Evolutionary conservation across 2,329 filamentous ascomycete genomes (phyloP).

Genomic region (Neobulgaria alba): DNA sequence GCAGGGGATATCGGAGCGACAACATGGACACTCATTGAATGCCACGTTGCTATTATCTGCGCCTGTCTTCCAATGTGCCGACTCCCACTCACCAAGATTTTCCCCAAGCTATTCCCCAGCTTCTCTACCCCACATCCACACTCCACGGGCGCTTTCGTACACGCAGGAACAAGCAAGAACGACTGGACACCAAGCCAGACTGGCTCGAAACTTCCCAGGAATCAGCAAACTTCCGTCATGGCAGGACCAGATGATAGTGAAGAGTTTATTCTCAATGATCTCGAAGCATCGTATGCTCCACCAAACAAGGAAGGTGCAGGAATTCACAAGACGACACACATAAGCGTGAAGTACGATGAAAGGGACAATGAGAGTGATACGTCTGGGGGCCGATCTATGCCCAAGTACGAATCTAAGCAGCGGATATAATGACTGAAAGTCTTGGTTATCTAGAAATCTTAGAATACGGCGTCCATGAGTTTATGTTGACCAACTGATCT

Average conservation of each 20-base stretch:
- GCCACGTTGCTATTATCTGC: constrained; percentile 31
- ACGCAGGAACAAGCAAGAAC: constrained; percentile 8
- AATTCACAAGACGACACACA: neutral
- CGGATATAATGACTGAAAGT: no score
- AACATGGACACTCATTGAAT: constrained; percentile 32
- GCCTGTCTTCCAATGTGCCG: constrained; percentile 33
- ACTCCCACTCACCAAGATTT: constrained; percentile 22
- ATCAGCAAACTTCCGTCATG: neutral
- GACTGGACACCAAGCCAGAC: constrained; percentile 7
- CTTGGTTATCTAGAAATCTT: no score
- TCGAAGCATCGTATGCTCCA: neutral
- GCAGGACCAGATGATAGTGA: neutral
- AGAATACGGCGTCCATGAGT: no score
- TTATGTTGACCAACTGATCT: no score
- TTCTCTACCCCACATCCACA: neutral
- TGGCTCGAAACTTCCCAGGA: neutral
- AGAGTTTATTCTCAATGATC: neutral
- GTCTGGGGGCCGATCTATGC: neutral
- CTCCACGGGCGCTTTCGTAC: constrained; percentile 3
- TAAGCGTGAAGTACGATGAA: neutral
- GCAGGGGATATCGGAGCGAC: constrained; percentile 17
- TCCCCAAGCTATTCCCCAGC: constrained; percentile 17
- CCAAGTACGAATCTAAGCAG: no score
- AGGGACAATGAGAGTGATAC: neutral
- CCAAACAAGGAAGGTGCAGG: neutral